Base-by-base conservation (phyloP, 177 flowering plant genomes). In the Tripterygium wilfordii region DNA sequence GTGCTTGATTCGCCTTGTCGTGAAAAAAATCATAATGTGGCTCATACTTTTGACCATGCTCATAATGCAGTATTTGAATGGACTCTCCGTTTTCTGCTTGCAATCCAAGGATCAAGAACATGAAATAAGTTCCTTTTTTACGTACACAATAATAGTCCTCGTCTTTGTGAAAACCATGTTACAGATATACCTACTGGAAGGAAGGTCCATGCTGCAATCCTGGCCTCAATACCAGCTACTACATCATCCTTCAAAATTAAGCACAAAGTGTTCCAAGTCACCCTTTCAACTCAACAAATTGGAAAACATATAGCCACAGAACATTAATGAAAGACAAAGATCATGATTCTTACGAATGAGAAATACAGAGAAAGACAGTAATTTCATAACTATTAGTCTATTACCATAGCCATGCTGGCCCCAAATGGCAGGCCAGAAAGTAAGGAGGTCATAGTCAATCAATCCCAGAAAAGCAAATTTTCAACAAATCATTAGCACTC, bases 141-240 rank as follows among this genome's bases (percentile, higher is more conserved):
- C 4, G 9, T 13, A 21, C 14, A 3, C 1, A 23, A 42, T n/a
- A n/a, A n/a, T n/a, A n/a, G n/a, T n/a, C n/a, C n/a, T 48, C 17
- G 17, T 22, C 30, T 15, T 2, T 46, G 43, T 5, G 21, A 53
- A 3, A 40, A 17, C 14, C 16, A 40, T 36, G 46, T 23, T n/a
- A 39, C 36, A 45, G 25, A 8, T 17, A 25, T 72, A 87, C 99
- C 96, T 66, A 4, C 23, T 2, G 96, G 97, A 53, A 94, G 83
- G 50, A 94, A 85, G 20, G 97, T 83, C 99, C 99, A 94, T 17
- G 94, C 82, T 47, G 95, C 90, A 60, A 94, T 77, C 65, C 84
- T 81, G n/a, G 63, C 56, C 76, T 90, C 99, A 42, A 94, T 68
- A 20, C 25, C 48, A 26, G 83, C 69, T 56, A 94, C 79, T 23